These are phyloP conservation scores for Areca catechu DNA, from an alignment of 176 grass and related monocot genomes.

Conservation along the genomic window DNA sequence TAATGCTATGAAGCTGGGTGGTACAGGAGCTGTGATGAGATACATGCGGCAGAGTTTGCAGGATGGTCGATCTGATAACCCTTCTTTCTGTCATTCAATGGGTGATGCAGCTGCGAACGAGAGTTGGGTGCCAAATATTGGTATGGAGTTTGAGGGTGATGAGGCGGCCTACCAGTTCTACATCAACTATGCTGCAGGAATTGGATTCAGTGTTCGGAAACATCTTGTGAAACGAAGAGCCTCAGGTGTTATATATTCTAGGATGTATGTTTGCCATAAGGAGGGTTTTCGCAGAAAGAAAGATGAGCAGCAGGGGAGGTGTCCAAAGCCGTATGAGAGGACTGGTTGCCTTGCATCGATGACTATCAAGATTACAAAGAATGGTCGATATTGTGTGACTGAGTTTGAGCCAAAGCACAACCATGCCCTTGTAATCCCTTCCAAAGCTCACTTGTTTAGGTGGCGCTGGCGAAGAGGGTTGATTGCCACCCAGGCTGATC, in stretches of 20 bases:
- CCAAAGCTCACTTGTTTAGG: conserved; percentile 37
- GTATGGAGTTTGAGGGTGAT: conserved; percentile 45
- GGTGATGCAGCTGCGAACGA: conserved; percentile 11
- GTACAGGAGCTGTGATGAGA: background rate
- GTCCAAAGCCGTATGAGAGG: conserved; percentile 27
- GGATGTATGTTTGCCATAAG: conserved; percentile 43
- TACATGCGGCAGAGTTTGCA: background rate
- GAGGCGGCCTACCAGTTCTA: conserved; percentile 38
- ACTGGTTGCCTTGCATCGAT: conserved; percentile 39
- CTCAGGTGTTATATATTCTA: conserved; percentile 35
- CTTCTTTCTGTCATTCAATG: background rate
- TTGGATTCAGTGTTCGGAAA: conserved; percentile 43
- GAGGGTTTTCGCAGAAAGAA: conserved; percentile 34
- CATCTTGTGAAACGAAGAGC: conserved; percentile 35
- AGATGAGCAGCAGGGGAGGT: conserved; percentile 12
- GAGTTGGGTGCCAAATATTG: conserved; percentile 29
- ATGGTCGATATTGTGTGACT: conserved; percentile 40
- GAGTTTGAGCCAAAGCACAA: conserved; percentile 33
- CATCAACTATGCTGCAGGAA: conserved; percentile 30
- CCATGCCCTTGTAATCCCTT: conserved; percentile 36
- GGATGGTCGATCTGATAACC: conserved; percentile 3
- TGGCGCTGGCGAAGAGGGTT: conserved; percentile 18
- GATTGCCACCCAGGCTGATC: background rate
- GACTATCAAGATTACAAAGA: conserved; percentile 36
- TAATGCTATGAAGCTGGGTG: background rate